A percentile compares a stretch with the other conserved stretches of the same genome.
These are phyloP conservation scores for Plasmodium billcollinsi DNA, from an alignment of 169 alveolate species.

Conservation along the genomic window DNA sequence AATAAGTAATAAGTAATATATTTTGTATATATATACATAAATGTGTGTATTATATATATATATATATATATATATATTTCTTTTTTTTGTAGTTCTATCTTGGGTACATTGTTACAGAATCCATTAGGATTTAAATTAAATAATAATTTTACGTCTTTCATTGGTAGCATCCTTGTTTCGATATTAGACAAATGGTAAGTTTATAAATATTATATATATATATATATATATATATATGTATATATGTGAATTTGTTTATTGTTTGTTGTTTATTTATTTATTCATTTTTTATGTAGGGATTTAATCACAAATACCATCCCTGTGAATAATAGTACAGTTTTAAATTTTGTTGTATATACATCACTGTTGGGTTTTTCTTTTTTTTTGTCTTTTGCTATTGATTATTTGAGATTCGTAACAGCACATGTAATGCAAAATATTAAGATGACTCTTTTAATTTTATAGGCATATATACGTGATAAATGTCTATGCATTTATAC, in stretches of 20 bases:
- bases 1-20: background rate
- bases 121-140: constrained; percentile 53
- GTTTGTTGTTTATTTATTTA: background rate
- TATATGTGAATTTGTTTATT: background rate
- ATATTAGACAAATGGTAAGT: constrained; percentile 61
- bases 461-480: background rate
- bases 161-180: constrained; percentile 54
- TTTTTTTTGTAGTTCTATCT: constrained; percentile 21
- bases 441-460: background rate
- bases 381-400: constrained; percentile 48
- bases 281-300: constrained; percentile 26
- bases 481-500: too few relatives aligned
- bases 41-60: constrained; percentile 1
- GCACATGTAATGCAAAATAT: constrained; percentile 28
- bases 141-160: constrained; percentile 67
- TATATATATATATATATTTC: background rate
- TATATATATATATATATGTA: background rate
- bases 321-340: background rate
- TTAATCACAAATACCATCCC: constrained; percentile 13
- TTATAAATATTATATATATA: background rate
- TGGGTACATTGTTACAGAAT: constrained; percentile 60
- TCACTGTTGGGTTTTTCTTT: constrained; percentile 36
- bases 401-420: constrained; percentile 31
- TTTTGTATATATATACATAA: background rate
- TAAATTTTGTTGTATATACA: constrained; percentile 8